Evolutionary conservation across 2,329 filamentous ascomycete species (phyloP).

Genomic region (Aspergillus pseudotamarii): DNA sequence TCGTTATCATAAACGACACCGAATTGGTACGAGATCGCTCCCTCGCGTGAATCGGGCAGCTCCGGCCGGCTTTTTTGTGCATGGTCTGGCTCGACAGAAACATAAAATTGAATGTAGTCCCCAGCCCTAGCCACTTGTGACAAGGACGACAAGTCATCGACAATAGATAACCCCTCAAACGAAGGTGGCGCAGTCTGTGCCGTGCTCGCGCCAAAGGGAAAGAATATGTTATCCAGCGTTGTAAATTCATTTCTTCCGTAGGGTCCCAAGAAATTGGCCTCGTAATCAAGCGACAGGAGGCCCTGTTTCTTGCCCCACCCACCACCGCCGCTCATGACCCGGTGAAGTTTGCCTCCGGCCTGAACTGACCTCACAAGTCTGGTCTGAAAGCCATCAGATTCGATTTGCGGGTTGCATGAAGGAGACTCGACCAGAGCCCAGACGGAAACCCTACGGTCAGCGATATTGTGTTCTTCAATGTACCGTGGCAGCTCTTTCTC

Average conservation of each 20-base stretch:
- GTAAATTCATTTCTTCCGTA: conserved; percentile 17
- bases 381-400: conserved; percentile 20
- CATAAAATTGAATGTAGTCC: conserved; percentile 47
- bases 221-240: conserved; percentile 30
- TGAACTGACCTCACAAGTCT: conserved; percentile 31
- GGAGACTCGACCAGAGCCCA: conserved; percentile 44
- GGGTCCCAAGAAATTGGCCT: conserved; percentile 33
- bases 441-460: conserved; percentile 42
- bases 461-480: conserved; percentile 40
- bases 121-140: conserved; percentile 42
- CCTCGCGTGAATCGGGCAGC: conserved; percentile 3
- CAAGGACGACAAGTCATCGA: conserved; percentile 40
- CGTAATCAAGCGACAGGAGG: conserved; percentile 46
- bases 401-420: conserved; percentile 16
- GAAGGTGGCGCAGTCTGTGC: conserved; percentile 21
- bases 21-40: conserved; percentile 31
- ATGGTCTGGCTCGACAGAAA: conserved; percentile 30
- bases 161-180: conserved; percentile 24
- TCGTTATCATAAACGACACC: conserved; percentile 36
- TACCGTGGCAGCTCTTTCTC: conserved; percentile 46
- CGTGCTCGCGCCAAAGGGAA: conserved; percentile 6
- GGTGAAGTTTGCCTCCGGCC: conserved; percentile 42
- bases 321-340: conserved; percentile 47
- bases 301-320: conserved; percentile 52
- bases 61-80: neutral